Evolutionary conservation across 2,329 filamentous ascomycete species (phyloP), one percentile per base, ranked within the genome.

Genomic region (Arthrinium phaeospermum): DNA sequence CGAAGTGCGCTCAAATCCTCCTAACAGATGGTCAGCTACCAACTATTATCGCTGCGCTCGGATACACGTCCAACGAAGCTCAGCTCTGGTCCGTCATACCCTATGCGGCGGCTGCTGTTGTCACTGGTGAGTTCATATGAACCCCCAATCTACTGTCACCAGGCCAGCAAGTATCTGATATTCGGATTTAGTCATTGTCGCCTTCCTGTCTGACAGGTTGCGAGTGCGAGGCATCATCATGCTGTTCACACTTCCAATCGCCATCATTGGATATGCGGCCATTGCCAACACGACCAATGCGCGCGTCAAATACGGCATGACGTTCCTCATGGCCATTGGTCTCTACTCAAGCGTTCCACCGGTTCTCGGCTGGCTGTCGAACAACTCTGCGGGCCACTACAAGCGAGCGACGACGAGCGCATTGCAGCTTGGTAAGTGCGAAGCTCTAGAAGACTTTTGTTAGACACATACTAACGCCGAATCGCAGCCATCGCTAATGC

Each of bases 331-430:
- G 89, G 89, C 91, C 0, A 88, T 87, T 0, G 91, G 91, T 13
- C 85, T 92, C 78, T 93, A 92, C 77, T 85, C 86, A 67, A 89
- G 88, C 57, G 89, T 92, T 0, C 91, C 91, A 0, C 88, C 87
- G 24, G 87, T 92, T 3, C 81, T 93, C 13, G 90, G 88, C 1
- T 93, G 91, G 91, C 88, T 91, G 74, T 88, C 89, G 2, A 92
- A 92, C 78, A 93, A 93, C 78, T 90, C 88, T 0, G 90, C 91
- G 0, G 90, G 89, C 0, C 91, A 93, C 77, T 93, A 93, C 77
- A 93, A 93, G 79, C 83, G 91, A 19, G 91, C 92, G 0, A 93
- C 91, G 0, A 91, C 91, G 0, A 89, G 88, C 1, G 91, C 88
- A 0, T 76, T 93, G 75, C 91, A 93, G 79, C 83, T 93, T 37